These are phyloP conservation scores for Ambrosia trifida DNA, from an alignment of 129 eudicot species.

Conservation along the genomic window DNA sequence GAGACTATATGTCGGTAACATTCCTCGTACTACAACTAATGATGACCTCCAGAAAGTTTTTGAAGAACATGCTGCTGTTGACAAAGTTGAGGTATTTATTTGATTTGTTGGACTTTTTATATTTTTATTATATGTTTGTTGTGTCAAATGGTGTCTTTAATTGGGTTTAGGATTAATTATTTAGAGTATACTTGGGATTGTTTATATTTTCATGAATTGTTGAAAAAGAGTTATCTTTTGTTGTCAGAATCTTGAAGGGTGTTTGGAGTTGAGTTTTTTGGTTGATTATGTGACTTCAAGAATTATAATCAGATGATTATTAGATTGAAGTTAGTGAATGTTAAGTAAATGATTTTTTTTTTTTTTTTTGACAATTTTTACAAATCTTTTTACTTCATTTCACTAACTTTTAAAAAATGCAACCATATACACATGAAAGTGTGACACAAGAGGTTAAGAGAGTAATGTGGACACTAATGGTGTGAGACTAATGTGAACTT, in stretches of 20 bases:
- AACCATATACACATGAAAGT: no score
- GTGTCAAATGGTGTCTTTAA: no score
- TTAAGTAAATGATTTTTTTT: not conserved
- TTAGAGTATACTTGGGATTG: not conserved
- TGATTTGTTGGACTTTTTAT: not conserved
- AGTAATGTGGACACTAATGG: no score
- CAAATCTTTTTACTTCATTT: no score
- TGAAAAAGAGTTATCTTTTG: not conserved
- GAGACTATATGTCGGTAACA: slow-evolving; percentile 75
- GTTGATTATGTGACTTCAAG: slow-evolving; percentile 13
- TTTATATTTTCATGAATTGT: not conserved
- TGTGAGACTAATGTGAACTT: no score
- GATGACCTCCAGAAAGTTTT: slow-evolving; percentile 70
- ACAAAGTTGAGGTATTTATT: slow-evolving; percentile 78
- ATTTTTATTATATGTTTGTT: no score
- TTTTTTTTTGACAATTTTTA: no score
- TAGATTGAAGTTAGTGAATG: not conserved
- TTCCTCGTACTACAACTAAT: slow-evolving; percentile 66
- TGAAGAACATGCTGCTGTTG: slow-evolving; percentile 82
- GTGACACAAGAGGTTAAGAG: no score
- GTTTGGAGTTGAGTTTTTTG: not conserved
- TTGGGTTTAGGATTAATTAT: no score
- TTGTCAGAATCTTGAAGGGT: not conserved
- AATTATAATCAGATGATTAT: not conserved
- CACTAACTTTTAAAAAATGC: no score